Evolutionary conservation across 2,329 filamentous ascomycete species (phyloP), one percentile per base, ranked within the genome.

Genomic region (Pyricularia pennisetigena): DNA sequence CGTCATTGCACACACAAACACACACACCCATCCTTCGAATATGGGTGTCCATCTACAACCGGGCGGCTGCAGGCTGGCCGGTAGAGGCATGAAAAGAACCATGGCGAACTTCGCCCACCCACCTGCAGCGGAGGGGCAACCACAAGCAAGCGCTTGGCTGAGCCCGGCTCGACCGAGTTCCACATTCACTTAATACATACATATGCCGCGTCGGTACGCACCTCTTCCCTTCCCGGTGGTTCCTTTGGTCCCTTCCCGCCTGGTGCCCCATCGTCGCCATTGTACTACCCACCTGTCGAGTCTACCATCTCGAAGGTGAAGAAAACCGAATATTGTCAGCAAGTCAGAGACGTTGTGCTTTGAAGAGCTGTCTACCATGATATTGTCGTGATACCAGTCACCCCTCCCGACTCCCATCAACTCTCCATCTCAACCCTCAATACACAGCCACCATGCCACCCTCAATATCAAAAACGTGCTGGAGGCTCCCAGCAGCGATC

Each of bases 401-500:
- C 24, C 28, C 32, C 28, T 23, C 32, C 64, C 64, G 14, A 29
- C 28, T 32, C 35, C 26, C 41, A 8, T 26, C 65, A 29, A 24
- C 30, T 67, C 49, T 59, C 23, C 49, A 35, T 59, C 65, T n/a
- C 41, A 16, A 29, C 24, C 29, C n/a, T 59, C 65, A 10, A 28
- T 8, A 61, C 23, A 3, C 16, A 20, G 8, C 30, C 29, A 54
- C 5, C 26, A 67, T 67, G 66, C 12, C 28, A 16, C 57, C 66
- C 12, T 63, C 67, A 59, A 35, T 64, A 64, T 65, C 41, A 32
- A 23, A 12, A 69, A 32, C n/a, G 69, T 68, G 68, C 23, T 24
- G n/a, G 28, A 30, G 64, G 30, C 63, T 71, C n/a, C 62, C 68
- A 32, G n/a, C 73, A 3, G 57, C 73, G 16, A 61, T 72, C 1